These are phyloP conservation scores for Stylosanthes scabra DNA, from an alignment of 331 rosid species.

Conservation along the genomic window DNA sequence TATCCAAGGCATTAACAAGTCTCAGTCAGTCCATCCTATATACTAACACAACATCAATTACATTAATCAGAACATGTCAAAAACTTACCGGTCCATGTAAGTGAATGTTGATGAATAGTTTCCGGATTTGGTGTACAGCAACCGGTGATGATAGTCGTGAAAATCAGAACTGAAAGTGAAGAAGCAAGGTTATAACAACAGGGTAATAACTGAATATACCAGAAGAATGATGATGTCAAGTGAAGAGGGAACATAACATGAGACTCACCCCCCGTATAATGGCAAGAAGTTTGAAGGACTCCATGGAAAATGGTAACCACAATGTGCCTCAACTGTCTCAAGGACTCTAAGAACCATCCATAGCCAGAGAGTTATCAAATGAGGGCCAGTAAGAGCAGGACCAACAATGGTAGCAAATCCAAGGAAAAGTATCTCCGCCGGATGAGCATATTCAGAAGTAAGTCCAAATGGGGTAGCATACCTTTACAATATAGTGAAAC, in stretches of 20 bases:
- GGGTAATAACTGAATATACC: not conserved
- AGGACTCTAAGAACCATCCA: constrained; percentile 91
- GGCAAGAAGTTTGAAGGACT: constrained; percentile 89
- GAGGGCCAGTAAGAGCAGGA: constrained; percentile 95
- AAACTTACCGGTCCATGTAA: constrained; percentile 82
- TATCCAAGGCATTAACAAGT: constrained; percentile 13
- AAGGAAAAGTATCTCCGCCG: constrained; percentile 95
- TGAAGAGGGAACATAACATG: constrained; percentile 27
- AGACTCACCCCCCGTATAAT: constrained; percentile 85
- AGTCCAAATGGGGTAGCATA: constrained; percentile 96
- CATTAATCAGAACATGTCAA: constrained; percentile 6
- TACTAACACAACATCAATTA: constrained; percentile 8
- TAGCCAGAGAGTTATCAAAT: constrained; percentile 84
- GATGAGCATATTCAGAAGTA: constrained; percentile 97
- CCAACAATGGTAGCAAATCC: constrained; percentile 92
- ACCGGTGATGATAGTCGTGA: constrained; percentile 88
- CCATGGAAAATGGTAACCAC: constrained; percentile 97
- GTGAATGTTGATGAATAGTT: constrained; percentile 87
- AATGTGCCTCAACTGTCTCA: constrained; percentile 94
- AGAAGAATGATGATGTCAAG: constrained; percentile 1
- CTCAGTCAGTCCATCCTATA: constrained; percentile 1
- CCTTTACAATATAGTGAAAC: constrained; percentile 50
- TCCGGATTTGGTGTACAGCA: constrained; percentile 84
- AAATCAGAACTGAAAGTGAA: constrained; percentile 70
- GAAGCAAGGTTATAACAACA: constrained; percentile 28